Base-by-base conservation (phyloP, 176 grass and related monocot species). In the Carex littledalei region DNA sequence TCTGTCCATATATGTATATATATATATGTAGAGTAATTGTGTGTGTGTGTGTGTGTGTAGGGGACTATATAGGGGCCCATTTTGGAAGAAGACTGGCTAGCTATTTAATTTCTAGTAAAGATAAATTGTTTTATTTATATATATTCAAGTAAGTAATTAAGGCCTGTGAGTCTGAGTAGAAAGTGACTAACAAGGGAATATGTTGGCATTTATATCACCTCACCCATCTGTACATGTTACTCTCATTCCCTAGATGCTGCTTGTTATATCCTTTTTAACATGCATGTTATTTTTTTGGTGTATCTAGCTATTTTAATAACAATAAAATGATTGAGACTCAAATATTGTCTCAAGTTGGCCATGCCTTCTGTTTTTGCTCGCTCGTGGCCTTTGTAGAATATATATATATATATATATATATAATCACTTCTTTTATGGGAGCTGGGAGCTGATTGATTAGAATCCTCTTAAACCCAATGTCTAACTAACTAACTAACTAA, bases 151-250 rank as follows among this genome's bases (percentile, higher is more conserved):
- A n/a, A n/a, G n/a, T 39, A 39, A 53, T 18, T 29, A 26, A 54
- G 21, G 45, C 26, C 26, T 1, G 26, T 55, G 73, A 77, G 49
- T 55, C 37, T 83, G 62, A 67, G 81, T 50, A 83, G 81, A 83
- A 83, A 83, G 81, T 50, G 81, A 83, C 81, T 52, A 83, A 83
- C 81, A 83, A 54, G 63, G 81, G 81, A 83, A 68, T 83, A 83
- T 83, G 81, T 83, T 67, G 81, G 81, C 81, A 83, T 83, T 68
- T 83, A 83, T 83, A 63, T 66, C 78, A 11, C 58, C 78, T 63
- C 74, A 56, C 26, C 56, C 3, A 61, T 37, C 62, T 78, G 24
- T 24, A 24, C 24, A 24, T 24, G 24, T 78, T 77, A 76, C 49
- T 77, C 72, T 3, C 17, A 77, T 77, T 22, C 49, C 49, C 49